These are phyloP conservation scores for Herpetomonas samuelpessoai DNA, from an alignment of 208 protist genomes.

Conservation along the genomic window DNA sequence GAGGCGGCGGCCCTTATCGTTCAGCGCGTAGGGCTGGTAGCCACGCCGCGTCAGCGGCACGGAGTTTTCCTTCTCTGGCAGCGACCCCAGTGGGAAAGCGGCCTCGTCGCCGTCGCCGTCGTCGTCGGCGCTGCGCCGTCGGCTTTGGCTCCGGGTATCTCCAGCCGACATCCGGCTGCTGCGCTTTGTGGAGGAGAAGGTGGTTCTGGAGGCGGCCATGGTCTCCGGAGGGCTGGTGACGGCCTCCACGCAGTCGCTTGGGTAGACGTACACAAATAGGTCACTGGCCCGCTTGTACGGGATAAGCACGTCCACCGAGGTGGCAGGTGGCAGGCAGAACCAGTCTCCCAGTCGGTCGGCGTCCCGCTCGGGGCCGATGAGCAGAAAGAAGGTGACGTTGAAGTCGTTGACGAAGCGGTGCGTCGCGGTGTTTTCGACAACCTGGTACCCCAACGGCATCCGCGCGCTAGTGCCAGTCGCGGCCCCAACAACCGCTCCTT, in stretches of 20 bases:
- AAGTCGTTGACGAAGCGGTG: slow-evolving; percentile 79
- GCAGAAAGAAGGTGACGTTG: slow-evolving; percentile 52
- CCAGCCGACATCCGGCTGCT: background rate
- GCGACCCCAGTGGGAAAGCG: background rate
- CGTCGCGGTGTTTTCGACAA: slow-evolving; percentile 23
- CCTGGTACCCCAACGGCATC: background rate
- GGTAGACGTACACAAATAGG: slow-evolving; percentile 25
- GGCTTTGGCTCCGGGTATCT: background rate
- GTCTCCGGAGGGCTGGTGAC: slow-evolving; percentile 2
- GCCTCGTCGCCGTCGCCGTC: background rate
- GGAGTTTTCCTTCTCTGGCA: background rate
- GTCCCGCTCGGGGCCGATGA: background rate
- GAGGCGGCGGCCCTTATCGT: slow-evolving; percentile 16
- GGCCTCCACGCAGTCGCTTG: slow-evolving; percentile 28
- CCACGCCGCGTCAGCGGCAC: background rate
- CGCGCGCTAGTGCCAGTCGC: background rate
- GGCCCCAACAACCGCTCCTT: slow-evolving; percentile 1
- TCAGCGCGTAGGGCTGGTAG: slow-evolving; percentile 19
- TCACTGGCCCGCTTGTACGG: slow-evolving; percentile 33
- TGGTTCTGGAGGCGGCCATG: too few relatives aligned
- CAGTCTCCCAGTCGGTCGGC: background rate
- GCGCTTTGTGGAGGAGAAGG: background rate
- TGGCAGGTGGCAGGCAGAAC: slow-evolving; percentile 19
- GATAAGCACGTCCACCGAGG: slow-evolving; percentile 28
- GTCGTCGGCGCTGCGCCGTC: background rate